Evolutionary conservation across 176 grass and related monocot species (phyloP).

Genomic region (Oryza longistaminata): DNA sequence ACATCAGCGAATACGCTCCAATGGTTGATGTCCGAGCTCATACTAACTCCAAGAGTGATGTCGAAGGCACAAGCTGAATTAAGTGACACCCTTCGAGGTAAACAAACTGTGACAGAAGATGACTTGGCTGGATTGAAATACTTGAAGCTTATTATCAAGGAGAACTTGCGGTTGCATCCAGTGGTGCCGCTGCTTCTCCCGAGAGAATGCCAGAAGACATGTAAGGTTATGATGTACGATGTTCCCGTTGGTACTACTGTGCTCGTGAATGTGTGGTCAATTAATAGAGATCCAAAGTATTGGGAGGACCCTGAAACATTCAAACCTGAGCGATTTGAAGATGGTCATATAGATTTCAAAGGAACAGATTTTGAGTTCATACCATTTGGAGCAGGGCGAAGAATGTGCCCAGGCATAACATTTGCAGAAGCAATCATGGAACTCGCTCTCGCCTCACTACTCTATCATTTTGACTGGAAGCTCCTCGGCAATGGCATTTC

Average conservation of each 20-base stretch:
- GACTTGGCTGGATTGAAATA: not conserved
- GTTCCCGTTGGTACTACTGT: not conserved
- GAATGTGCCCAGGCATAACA: no score
- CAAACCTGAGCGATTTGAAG: no score
- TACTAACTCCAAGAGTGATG: not conserved
- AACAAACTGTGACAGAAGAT: not conserved
- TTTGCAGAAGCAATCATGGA: no score
- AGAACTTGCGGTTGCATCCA: not conserved
- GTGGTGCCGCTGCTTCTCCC: not conserved
- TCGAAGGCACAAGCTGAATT: not conserved
- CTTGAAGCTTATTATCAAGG: not conserved
- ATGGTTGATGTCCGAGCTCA: slow-evolving; percentile 5
- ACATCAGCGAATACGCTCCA: not conserved
- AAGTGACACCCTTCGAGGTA: not conserved
- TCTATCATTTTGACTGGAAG: no score
- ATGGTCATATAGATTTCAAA: no score
- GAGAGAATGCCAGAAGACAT: not conserved
- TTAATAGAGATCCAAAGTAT: no score
- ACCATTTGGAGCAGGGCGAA: no score
- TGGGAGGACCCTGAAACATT: no score
- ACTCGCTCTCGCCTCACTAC: no score
- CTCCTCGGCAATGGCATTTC: no score
- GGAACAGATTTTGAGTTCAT: no score
- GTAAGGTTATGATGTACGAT: not conserved
- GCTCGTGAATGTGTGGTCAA: no score